Evolutionary conservation across 768 basidiomycete species (phyloP).

Genomic region (Mycena maculata): DNA sequence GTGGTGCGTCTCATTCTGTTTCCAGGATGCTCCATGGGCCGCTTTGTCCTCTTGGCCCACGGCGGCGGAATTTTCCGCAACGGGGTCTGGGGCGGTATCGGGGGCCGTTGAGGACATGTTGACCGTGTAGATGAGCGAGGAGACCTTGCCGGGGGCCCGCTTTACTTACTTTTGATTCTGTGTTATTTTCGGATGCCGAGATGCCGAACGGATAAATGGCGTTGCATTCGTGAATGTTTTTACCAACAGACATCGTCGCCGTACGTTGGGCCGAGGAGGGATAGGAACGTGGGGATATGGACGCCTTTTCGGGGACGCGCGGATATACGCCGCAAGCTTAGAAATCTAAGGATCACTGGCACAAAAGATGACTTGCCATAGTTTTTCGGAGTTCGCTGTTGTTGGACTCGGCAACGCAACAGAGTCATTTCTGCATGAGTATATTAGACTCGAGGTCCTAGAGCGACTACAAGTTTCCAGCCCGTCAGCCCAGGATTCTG

Average conservation of each 20-base stretch:
- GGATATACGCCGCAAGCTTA: no score
- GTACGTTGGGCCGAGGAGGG: background rate
- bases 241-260: background rate
- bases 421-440: no score
- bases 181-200: conserved; percentile 37
- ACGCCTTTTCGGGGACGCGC: no score
- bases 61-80: background rate
- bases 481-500: no score
- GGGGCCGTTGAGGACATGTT: conserved; percentile 35
- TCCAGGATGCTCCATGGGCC: conserved; percentile 66
- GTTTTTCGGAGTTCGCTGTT: no score
- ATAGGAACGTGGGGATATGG: no score
- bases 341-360: no score
- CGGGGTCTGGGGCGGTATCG: conserved; percentile 12
- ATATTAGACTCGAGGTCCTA: no score
- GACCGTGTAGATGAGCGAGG: conserved; percentile 12
- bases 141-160: background rate
- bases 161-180: background rate
- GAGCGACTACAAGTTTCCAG: no score
- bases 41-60: conserved; percentile 26
- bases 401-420: no score
- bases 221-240: background rate
- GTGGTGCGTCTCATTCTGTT: conserved; percentile 62
- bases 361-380: conserved; percentile 1
- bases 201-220: conserved; percentile 44